Conservation (phyloP, 495 filamentous ascomycete genomes). For the Extremus antarcticus region DNA sequence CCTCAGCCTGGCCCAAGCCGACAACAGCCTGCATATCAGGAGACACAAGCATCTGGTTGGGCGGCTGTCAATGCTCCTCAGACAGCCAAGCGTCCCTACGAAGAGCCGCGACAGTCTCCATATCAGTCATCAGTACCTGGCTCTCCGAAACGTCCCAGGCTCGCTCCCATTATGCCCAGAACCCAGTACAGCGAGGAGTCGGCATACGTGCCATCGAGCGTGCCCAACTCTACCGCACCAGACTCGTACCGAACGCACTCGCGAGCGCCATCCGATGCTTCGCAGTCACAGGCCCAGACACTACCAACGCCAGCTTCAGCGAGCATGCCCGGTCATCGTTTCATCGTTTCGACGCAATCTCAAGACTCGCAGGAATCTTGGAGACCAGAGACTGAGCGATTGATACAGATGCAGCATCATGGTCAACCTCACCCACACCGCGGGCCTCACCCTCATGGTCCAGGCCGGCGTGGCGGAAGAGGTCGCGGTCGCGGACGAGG, state of each 20-base stretch:
- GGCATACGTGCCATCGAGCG: conserved; percentile 6
- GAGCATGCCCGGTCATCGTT: conserved; percentile 16
- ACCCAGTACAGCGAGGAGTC: conserved; percentile 4
- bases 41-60: conserved; percentile 5
- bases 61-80: conserved; percentile 8
- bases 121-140: conserved; percentile 9
- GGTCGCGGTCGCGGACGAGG: conserved; percentile 23
- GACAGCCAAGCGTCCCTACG: not conserved
- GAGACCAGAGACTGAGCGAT: conserved; percentile 27
- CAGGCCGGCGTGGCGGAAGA: conserved; percentile 6
- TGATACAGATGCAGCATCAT: conserved; percentile 9
- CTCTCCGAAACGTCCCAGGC: conserved; percentile 29
- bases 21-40: not conserved
- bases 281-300: conserved; percentile 14
- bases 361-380: conserved; percentile 27
- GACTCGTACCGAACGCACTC: not conserved
- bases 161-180: conserved; percentile 25
- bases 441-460: conserved; percentile 5
- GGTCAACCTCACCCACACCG: no score
- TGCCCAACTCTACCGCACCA: not conserved
- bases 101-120: not conserved
- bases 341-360: conserved; percentile 21
- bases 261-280: conserved; percentile 8
- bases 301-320: conserved; percentile 14
- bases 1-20: conserved; percentile 1